Evolutionary conservation across 257 asterid genomes (phyloP).

Genomic region (Catharanthus roseus): DNA sequence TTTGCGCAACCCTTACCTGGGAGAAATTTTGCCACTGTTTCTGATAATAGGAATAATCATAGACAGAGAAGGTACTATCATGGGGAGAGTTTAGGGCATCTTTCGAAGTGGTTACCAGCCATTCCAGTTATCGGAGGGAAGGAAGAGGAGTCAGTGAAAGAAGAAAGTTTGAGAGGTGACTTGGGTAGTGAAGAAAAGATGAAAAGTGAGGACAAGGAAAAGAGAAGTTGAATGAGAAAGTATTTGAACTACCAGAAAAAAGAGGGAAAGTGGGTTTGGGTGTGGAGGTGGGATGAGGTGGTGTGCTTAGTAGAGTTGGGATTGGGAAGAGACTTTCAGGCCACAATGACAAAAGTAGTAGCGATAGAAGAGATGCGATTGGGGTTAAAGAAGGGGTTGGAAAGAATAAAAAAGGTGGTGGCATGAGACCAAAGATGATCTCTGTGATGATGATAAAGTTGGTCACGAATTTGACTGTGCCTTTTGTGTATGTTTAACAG

Average conservation of each 20-base stretch:
- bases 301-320: conserved; percentile 22
- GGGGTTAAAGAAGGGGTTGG: conserved; percentile 1
- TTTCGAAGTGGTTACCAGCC: conserved; percentile 54
- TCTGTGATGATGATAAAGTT: too few relatives aligned
- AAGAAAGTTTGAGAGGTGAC: conserved; percentile 18
- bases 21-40: not conserved
- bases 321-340: conserved; percentile 37
- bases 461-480: too few relatives aligned
- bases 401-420: not conserved
- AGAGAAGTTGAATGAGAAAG: not conserved
- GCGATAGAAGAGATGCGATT: not conserved
- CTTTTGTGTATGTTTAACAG: too few relatives aligned
- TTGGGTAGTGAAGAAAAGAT: not conserved
- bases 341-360: not conserved
- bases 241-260: conserved; percentile 9
- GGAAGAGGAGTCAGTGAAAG: conserved; percentile 8
- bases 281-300: conserved; percentile 6
- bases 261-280: conserved; percentile 15
- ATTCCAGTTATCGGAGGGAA: conserved; percentile 24
- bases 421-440: not conserved
- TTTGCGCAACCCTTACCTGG: conserved; percentile 42
- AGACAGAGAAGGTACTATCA: too few relatives aligned
- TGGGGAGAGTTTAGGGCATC: conserved; percentile 34
- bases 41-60: too few relatives aligned
- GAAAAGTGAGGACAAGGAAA: too few relatives aligned